Evolutionary conservation across 805 yeast species (phyloP), one percentile per base, ranked within the genome.

Genomic region (Yarrowia deformans): DNA sequence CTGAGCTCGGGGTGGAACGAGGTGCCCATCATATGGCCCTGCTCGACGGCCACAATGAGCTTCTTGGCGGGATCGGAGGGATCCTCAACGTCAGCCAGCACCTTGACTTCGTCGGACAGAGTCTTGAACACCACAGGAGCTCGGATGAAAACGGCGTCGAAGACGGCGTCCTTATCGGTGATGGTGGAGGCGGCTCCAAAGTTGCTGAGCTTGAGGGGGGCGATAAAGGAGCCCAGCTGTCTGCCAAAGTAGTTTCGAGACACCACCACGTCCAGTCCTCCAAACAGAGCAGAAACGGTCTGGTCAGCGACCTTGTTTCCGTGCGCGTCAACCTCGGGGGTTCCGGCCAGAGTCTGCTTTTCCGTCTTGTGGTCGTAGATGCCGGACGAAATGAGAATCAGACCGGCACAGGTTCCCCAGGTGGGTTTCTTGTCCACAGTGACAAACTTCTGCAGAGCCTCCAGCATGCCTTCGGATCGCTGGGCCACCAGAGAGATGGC

Each of bases 381-480:
- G 13, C 68, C 68, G 10, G 55, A 48, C 8, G 93, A 84, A 32
- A 90, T 79, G 72, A 90, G 82, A 66, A 90, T 90, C 72, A 90
- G 79, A 2, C 96, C 96, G 2, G 96, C 96, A 77, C 96, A 90
- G 0, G 96, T 90, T 0, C 96, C 96, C 96, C 96, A 90, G 13
- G 87, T 84, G 1, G 90, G 87, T 70, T 84, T 84, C 23, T 79
- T 78, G 8, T 83, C 72, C 40, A 74, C 79, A 60, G 83, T 81
- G 32, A 87, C 85, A 75, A 84, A 86, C 13, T 79, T 75, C 49
- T 81, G 77, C 68, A 90, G 78, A 1, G 90, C 89, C 34, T 82
- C 81, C 19, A 88, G 78, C 73, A 90, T 75, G 0, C 85, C 84
- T 16, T 3, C 66, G 0, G 87, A 84, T 68, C 92, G 79, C 75